Evolutionary conservation across 768 basidiomycete genomes (phyloP).

Genomic region (Lactifluus pinguis): DNA sequence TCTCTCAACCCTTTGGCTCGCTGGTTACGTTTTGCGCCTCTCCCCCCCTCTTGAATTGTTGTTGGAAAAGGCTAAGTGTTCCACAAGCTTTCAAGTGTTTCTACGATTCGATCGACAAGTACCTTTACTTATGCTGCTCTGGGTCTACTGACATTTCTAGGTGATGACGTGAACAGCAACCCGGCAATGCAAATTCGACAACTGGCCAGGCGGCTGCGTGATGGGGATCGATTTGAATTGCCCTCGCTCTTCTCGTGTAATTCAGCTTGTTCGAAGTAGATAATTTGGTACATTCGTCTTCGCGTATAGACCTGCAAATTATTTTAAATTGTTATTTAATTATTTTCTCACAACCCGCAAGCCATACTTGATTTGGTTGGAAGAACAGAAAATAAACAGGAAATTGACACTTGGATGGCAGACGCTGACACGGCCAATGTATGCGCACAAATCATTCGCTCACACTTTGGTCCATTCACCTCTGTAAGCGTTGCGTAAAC

Average conservation of each 20-base stretch:
- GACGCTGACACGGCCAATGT: slow-evolving; percentile 52
- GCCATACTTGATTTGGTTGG: not conserved
- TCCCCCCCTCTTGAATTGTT: not conserved
- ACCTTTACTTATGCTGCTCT: slow-evolving; percentile 1
- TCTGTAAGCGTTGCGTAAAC: slow-evolving; percentile 40
- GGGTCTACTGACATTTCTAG: slow-evolving; percentile 10
- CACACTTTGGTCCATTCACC: slow-evolving; percentile 57
- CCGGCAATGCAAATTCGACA: not conserved
- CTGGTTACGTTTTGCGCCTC: not conserved
- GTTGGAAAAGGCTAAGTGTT: slow-evolving; percentile 16
- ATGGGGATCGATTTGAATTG: not conserved
- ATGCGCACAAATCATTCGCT: slow-evolving; percentile 51
- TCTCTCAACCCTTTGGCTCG: not conserved
- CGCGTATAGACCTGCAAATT: not conserved
- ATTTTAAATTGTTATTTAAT: slow-evolving; percentile 1
- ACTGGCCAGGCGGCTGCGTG: not conserved
- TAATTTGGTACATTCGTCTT: not conserved
- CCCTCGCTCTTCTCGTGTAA: not conserved
- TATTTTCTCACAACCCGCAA: not conserved
- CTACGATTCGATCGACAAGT: slow-evolving; percentile 2
- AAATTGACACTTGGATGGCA: slow-evolving; percentile 37
- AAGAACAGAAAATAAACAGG: not conserved
- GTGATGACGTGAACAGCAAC: not conserved
- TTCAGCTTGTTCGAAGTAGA: not conserved
- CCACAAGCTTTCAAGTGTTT: not conserved